Conservation (phyloP, 2,329 filamentous ascomycete species). For the Pseudodiploospora longispora region DNA sequence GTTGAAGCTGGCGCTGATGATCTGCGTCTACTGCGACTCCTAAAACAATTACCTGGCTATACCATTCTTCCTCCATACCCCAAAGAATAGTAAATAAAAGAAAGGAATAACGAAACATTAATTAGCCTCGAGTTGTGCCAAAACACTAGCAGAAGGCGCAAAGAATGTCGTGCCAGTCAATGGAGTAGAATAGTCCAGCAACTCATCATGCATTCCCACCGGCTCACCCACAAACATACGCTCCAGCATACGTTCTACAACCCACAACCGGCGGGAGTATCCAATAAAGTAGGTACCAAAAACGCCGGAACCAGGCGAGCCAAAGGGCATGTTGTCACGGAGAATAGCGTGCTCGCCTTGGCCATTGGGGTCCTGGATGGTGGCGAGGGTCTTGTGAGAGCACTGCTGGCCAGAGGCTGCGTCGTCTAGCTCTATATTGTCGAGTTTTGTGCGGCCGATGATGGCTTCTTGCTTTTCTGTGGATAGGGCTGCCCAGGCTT, state of each 20-base stretch:
- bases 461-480: constrained; percentile 47
- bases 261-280: constrained; percentile 45
- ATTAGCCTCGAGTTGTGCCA: constrained; percentile 6
- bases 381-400: constrained; percentile 47
- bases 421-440: constrained; percentile 50
- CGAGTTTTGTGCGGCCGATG: constrained; percentile 49
- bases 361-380: constrained; percentile 42
- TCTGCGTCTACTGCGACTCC: too few relatives aligned
- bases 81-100: too few relatives aligned
- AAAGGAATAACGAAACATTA: not conserved
- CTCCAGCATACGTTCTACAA: constrained; percentile 49
- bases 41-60: too few relatives aligned
- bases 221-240: constrained; percentile 50
- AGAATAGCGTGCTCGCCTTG: constrained; percentile 42
- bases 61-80: too few relatives aligned
- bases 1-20: too few relatives aligned
- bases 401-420: constrained; percentile 34
- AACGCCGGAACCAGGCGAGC: constrained; percentile 39
- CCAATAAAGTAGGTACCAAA: constrained; percentile 54
- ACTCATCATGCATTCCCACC: constrained; percentile 44
- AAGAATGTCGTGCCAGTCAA: constrained; percentile 48
- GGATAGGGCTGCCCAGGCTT: constrained; percentile 35
- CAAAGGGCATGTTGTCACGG: constrained; percentile 55
- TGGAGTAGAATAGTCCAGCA: constrained; percentile 46
- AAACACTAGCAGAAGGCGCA: constrained; percentile 26